A percentile compares a stretch with the other conserved stretches of the same genome.
phyloP scores from a whole-genome alignment of 352 stramenopile species.

The Globisporangium okanoganense region DNA sequence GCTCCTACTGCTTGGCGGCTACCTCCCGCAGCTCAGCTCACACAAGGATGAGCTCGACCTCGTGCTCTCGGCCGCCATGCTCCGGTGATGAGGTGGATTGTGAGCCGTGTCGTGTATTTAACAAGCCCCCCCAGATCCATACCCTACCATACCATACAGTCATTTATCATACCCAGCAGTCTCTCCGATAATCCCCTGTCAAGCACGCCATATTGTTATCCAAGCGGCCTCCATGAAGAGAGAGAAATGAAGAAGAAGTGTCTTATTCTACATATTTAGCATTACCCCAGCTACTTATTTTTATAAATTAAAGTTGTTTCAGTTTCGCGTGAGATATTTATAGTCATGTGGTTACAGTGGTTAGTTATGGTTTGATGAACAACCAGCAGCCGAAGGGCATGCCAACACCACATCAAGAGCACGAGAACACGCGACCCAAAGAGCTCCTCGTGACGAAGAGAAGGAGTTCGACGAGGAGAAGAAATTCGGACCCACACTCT shows the following conservation, averaged over 20 bases:
- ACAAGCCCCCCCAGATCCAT: not conserved
- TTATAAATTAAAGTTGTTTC: not conserved
- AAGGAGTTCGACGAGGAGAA: no score
- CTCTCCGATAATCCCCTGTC: not conserved
- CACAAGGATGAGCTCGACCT: constrained; percentile 69
- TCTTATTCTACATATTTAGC: not conserved
- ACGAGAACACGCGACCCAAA: not conserved
- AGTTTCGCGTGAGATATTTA: not conserved
- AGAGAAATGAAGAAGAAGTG: not conserved
- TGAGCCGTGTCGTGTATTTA: not conserved
- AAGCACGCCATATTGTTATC: not conserved
- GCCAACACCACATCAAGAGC: no score
- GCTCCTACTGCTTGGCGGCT: constrained; percentile 51
- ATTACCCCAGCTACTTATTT: not conserved
- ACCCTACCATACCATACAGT: constrained; percentile 10
- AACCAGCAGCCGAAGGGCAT: no score
- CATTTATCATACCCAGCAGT: constrained; percentile 4
- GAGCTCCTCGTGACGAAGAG: not conserved
- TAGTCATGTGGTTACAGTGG: no score
- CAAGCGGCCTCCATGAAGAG: not conserved
- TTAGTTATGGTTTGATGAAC: no score
- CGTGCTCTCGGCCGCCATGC: constrained; percentile 66
- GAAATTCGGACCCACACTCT: not conserved
- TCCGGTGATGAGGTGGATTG: constrained; percentile 46
- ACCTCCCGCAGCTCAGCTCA: constrained; percentile 53